Percentiles rank a stretch among this genome's conserved stretches.
Conservation (phyloP, 2,329 filamentous ascomycete species). For the Myotisia sp. region DNA sequence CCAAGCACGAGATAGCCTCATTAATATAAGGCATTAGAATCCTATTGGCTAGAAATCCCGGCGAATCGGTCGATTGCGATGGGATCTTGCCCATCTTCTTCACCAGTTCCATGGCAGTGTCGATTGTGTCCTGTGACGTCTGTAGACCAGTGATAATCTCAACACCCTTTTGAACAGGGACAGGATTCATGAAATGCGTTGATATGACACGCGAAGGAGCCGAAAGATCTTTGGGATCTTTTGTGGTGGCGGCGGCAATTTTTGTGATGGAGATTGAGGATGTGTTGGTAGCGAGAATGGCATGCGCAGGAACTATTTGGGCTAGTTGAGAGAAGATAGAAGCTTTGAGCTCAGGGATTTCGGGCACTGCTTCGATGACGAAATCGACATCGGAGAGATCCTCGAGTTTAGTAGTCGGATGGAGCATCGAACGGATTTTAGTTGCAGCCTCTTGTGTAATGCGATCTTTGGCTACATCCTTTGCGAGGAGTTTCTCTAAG, state of each 20-base stretch:
- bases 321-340: slow-evolving; percentile 76
- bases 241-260: slow-evolving; percentile 75
- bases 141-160: slow-evolving; percentile 94
- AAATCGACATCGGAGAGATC: slow-evolving; percentile 77
- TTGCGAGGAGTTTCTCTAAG: slow-evolving; percentile 76
- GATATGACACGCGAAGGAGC: slow-evolving; percentile 79
- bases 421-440: slow-evolving; percentile 54
- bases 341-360: slow-evolving; percentile 75
- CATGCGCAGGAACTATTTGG: slow-evolving; percentile 64
- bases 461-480: slow-evolving; percentile 77
- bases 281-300: slow-evolving; percentile 92
- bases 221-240: slow-evolving; percentile 63
- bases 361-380: slow-evolving; percentile 92
- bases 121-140: slow-evolving; percentile 68
- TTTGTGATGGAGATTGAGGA: slow-evolving; percentile 97
- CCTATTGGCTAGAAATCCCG: slow-evolving; percentile 88
- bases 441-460: slow-evolving; percentile 72
- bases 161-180: slow-evolving; percentile 90
- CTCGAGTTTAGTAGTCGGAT: slow-evolving; percentile 57
- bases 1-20: slow-evolving; percentile 88
- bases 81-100: slow-evolving; percentile 85
- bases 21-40: slow-evolving; percentile 99
- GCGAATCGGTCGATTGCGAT: slow-evolving; percentile 74
- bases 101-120: slow-evolving; percentile 72
- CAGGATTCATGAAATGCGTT: slow-evolving; percentile 99